Evolutionary conservation across 2,329 filamentous ascomycete species (phyloP).

Genomic region (Botrytis deweyae): DNA sequence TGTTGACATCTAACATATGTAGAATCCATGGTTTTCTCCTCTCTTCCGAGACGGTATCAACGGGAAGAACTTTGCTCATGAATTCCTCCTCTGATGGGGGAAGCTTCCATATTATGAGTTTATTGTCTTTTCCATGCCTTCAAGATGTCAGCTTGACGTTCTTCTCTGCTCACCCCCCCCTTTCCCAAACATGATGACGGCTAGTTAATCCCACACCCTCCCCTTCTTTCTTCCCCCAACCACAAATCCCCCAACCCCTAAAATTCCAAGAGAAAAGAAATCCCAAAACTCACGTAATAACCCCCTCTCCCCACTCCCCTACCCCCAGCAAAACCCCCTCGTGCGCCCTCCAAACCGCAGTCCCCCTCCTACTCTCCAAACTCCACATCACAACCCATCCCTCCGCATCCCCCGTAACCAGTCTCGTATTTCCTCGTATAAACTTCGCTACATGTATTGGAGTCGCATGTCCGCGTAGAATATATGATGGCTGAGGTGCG

Average conservation of each 20-base stretch:
- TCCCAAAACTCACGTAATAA: constrained; percentile 72
- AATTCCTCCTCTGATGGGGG: constrained; percentile 56
- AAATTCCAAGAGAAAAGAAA: background rate
- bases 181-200: background rate
- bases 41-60: constrained; percentile 55
- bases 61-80: constrained; percentile 68
- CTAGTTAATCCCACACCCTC: too few relatives aligned
- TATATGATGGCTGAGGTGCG: constrained; percentile 44
- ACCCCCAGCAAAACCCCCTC: constrained; percentile 69
- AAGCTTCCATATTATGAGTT: constrained; percentile 81
- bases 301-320: constrained; percentile 66
- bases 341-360: constrained; percentile 86
- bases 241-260: background rate
- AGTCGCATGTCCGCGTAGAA: constrained; percentile 81
- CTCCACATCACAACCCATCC: constrained; percentile 89
- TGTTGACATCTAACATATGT: constrained; percentile 80
- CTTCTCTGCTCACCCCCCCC: too few relatives aligned
- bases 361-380: constrained; percentile 73
- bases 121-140: constrained; percentile 89
- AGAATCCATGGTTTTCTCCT: constrained; percentile 78
- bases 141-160: constrained; percentile 11
- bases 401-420: constrained; percentile 85
- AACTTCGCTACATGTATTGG: constrained; percentile 78
- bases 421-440: constrained; percentile 67
- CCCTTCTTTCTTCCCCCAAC: background rate